These are phyloP conservation scores for Elongisporangium undulatum DNA, from an alignment of 352 stramenopile species.

Conservation along the genomic window DNA sequence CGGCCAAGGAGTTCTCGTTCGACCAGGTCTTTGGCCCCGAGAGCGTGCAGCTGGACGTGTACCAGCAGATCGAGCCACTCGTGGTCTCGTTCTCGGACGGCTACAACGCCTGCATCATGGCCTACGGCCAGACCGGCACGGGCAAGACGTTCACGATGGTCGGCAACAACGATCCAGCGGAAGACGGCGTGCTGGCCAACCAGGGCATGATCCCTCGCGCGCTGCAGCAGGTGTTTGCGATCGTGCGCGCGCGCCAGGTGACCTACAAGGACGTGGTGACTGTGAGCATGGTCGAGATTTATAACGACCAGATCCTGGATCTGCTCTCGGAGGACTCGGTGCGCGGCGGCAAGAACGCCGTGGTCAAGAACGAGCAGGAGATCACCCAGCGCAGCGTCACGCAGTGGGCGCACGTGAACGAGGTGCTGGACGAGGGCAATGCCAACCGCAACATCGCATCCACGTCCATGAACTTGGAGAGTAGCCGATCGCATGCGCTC, in stretches of 20 bases:
- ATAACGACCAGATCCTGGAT: constrained; percentile 92
- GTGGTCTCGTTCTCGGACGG: constrained; percentile 96
- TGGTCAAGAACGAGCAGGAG: constrained; percentile 67
- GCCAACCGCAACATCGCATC: constrained; percentile 78
- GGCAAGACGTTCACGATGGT: constrained; percentile 99
- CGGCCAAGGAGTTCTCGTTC: constrained; percentile 94
- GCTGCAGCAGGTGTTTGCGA: constrained; percentile 93
- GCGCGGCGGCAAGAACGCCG: constrained; percentile 38
- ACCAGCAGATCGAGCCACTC: constrained; percentile 93
- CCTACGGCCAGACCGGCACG: constrained; percentile 95
- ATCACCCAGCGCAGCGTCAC: constrained; percentile 56
- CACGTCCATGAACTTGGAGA: constrained; percentile 86
- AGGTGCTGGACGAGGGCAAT: constrained; percentile 67
- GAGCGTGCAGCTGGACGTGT: constrained; percentile 90
- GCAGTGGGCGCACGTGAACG: constrained; percentile 63
- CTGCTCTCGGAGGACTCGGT: constrained; percentile 62
- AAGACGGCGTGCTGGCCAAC: constrained; percentile 40
- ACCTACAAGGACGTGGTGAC: constrained; percentile 63
- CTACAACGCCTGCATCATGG: constrained; percentile 99
- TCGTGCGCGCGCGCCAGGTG: constrained; percentile 64
- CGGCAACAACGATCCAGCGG: constrained; percentile 36
- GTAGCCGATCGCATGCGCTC: constrained; percentile 80
- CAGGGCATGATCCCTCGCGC: constrained; percentile 95
- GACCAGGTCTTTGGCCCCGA: constrained; percentile 96
- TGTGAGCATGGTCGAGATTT: constrained; percentile 98